phyloP scores from a whole-genome alignment of 192 early-diverging fungal species.

The Coemansia sp. region DNA sequence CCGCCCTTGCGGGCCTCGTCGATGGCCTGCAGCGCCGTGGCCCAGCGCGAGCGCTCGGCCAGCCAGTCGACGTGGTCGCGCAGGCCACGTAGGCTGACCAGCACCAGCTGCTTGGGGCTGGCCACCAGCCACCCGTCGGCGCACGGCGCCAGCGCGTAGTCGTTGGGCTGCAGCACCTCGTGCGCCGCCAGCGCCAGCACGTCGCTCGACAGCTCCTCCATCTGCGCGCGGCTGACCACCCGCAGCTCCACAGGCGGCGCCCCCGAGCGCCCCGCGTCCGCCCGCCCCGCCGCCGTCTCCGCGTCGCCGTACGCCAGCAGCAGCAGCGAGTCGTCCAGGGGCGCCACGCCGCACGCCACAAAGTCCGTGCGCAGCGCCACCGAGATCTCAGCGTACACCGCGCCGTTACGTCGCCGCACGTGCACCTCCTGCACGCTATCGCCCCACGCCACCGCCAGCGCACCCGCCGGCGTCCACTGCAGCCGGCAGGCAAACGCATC shows the following conservation, averaged over 20 bases:
- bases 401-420: slow-evolving; percentile 55
- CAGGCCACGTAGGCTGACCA: slow-evolving; percentile 83
- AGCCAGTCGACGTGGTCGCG: slow-evolving; percentile 96
- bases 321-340: slow-evolving; percentile 45
- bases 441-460: slow-evolving; percentile 92
- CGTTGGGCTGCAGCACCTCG: slow-evolving; percentile 86
- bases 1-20: slow-evolving; percentile 57
- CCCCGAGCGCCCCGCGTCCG: slow-evolving; percentile 46
- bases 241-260: slow-evolving; percentile 78
- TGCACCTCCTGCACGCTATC: slow-evolving; percentile 83
- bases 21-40: slow-evolving; percentile 70
- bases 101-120: slow-evolving; percentile 92
- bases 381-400: slow-evolving; percentile 56
- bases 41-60: slow-evolving; percentile 73
- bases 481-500: slow-evolving; percentile 86
- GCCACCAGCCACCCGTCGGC: slow-evolving; percentile 84
- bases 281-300: slow-evolving; percentile 14
- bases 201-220: slow-evolving; percentile 87
- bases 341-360: slow-evolving; percentile 84
- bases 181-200: slow-evolving; percentile 82
- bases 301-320: slow-evolving; percentile 49
- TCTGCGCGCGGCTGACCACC: slow-evolving; percentile 68
- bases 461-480: slow-evolving; percentile 76
- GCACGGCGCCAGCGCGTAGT: slow-evolving; percentile 81
- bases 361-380: slow-evolving; percentile 56